Base-by-base conservation (phyloP, 2,329 filamentous ascomycete genomes). In the Cadophora malorum region DNA sequence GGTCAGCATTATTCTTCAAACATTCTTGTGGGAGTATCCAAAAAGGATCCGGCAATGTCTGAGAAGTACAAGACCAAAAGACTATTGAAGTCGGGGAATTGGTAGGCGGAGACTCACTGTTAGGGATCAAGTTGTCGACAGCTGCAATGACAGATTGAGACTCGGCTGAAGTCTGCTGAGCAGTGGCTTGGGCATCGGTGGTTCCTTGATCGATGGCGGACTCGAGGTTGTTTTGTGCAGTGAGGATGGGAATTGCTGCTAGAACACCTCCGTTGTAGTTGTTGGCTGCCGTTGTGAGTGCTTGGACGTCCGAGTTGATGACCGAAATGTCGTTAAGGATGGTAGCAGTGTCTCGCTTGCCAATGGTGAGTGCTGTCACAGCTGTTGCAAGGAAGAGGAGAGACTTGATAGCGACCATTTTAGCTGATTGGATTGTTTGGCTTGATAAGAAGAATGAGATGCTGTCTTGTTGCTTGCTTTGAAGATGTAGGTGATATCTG, bases 241-340 rank as follows among this genome's bases (percentile, higher is more conserved):
- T 67, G 16, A 59, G 33, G 56, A 59, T 59, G 21, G 56, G 56
- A 23, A 69, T 35, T 12, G 67, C 64, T 2, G 38, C 50, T 1
- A 70, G 38, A 7, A 72, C 14, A n/a, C 67, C 70, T 31, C 70
- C 67, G 25, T 64, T 70, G 67, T 82, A 82, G 59, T 77, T 75
- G 21, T 76, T 74, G 25, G 81, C 82, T 35, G 83, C 82, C 14
- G 77, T 73, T 74, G 83, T 83, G 61, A 82, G 83, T 21, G 82
- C 82, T 67, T 81, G 82, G 58, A 77, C 74, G 69, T 83, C 83
- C 47, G 77, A 76, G 33, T 82, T 80, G 72, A 84, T 80, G 8
- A 81, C 82, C 49, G 81, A 33, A 21, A 72, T 70, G 38, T 72
- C 69, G 25, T 25, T 52, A 9, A 70, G 65, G 28, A 72, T 67